Evolutionary conservation across 495 filamentous ascomycete species (phyloP), one percentile per base, ranked within the genome.

Genomic region (Neurospora sp.): DNA sequence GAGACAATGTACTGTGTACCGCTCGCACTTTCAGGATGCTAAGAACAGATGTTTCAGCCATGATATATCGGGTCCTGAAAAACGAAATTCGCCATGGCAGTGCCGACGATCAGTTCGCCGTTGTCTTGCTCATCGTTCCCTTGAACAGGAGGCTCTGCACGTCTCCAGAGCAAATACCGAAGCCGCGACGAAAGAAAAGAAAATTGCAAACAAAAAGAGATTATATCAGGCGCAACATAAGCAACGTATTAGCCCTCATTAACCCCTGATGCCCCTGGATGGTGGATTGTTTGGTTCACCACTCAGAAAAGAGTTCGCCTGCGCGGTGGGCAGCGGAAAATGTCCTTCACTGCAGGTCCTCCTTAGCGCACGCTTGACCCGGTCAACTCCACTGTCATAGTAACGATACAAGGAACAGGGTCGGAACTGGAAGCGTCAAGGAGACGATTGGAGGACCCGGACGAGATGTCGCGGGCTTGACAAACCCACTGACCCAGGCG

Each of bases 381-480:
- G 73, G 76, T 71, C 70, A 73, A 77, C 72, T 72, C 76, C 78
- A 78, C 77, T 70, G 48, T 9, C 72, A 74, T 74, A 72, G 75
- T 42, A 71, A 73, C 72, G 18, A 73, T 74, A 73, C 75, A 77
- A 72, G 72, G 71, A 46, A 72, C 78, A 78, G 74, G 78, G 77
- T 66, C 74, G 74, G 73, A 74, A 70, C 70, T 73, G 46, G 70
- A 35, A 66, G 54, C 27, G 54, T 66, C 54, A 3, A 35, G 31
- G 54, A 66, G 27, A 35, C 54, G 23, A 59, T 59, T 27, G 48
- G 48, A 59, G 48, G 48, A 59, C 48, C 48, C 48, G 4, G 11
- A 27, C 20, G 48, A 59, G 48, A 59, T 59, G 48, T 59, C 48
- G 20, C 48, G 48, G 48, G n/a, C 48, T 59, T 27, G 48, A 46